Conservation (phyloP, 2,329 filamentous ascomycete species). For the Aspergillus jensenii region DNA sequence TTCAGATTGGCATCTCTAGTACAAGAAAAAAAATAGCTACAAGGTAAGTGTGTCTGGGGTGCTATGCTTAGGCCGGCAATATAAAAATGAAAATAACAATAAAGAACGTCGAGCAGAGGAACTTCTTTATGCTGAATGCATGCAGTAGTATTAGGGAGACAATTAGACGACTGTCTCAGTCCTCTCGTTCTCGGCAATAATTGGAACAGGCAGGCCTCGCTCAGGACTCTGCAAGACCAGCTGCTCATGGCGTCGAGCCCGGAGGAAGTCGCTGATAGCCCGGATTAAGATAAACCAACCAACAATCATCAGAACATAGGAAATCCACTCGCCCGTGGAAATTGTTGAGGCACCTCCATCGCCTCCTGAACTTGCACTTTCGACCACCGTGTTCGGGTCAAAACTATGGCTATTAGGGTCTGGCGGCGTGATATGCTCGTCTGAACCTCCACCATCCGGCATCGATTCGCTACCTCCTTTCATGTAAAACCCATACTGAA, state of each 20-base stretch:
- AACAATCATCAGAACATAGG: conserved; percentile 91
- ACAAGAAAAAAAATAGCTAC: conserved; percentile 8
- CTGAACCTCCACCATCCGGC: conserved; percentile 35
- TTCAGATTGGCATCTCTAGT: conserved; percentile 19
- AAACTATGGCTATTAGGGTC: conserved; percentile 93
- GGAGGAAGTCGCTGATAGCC: conserved; percentile 86
- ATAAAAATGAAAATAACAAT: conserved; percentile 12
- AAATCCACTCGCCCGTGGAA: conserved; percentile 79
- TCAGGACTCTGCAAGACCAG: conserved; percentile 91
- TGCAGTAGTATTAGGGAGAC: background rate
- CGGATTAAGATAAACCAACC: conserved; percentile 98
- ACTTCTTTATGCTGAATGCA: conserved; percentile 7
- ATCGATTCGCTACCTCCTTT: conserved; percentile 58
- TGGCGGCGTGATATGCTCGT: conserved; percentile 61
- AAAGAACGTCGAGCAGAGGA: background rate
- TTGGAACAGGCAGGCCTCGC: conserved; percentile 75
- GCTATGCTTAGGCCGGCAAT: conserved; percentile 7
- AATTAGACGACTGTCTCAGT: conserved; percentile 71
- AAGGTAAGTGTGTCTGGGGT: conserved; percentile 2
- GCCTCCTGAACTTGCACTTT: conserved; percentile 24
- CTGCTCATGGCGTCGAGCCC: conserved; percentile 85
- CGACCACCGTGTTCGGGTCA: conserved; percentile 67
- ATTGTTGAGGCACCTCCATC: conserved; percentile 54
- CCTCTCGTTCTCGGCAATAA: conserved; percentile 83
- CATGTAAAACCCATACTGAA: conserved; percentile 97